These are phyloP conservation scores for Marasmius sp. DNA, from an alignment of 1,284 basidiomycete genomes.

Conservation along the genomic window DNA sequence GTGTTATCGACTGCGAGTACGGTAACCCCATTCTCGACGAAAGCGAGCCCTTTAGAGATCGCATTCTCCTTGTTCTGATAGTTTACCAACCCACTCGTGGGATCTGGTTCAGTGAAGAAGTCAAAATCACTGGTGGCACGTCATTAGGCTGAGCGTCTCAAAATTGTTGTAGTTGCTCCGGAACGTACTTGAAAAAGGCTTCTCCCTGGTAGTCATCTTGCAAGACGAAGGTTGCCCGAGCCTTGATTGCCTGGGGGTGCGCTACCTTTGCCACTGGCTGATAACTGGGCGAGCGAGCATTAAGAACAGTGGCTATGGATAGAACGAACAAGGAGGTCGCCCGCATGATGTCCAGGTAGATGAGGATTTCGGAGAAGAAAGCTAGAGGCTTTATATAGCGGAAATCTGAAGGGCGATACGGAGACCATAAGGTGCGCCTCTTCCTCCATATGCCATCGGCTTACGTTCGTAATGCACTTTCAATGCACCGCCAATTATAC, in stretches of 20 bases:
- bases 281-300: not conserved
- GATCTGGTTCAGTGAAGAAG: conserved; percentile 62
- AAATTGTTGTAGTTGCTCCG: not conserved
- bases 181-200: conserved; percentile 35
- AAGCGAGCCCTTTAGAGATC: conserved; percentile 50
- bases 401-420: too few relatives aligned
- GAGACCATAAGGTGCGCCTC: too few relatives aligned
- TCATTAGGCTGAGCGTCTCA: not conserved
- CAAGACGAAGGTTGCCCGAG: conserved; percentile 23
- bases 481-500: too few relatives aligned
- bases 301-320: not conserved
- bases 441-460: too few relatives aligned
- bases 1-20: conserved; percentile 66
- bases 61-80: conserved; percentile 52
- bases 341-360: not conserved
- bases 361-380: not conserved
- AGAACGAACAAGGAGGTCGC: not conserved
- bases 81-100: conserved; percentile 64
- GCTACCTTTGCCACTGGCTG: not conserved
- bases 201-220: conserved; percentile 34
- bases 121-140: conserved; percentile 49
- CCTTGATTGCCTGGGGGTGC: not conserved
- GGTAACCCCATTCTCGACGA: conserved; percentile 52
- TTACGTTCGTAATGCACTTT: too few relatives aligned
- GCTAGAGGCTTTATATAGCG: too few relatives aligned